Conservation (phyloP, 2,329 filamentous ascomycete species). For the Fusarium musae region DNA sequence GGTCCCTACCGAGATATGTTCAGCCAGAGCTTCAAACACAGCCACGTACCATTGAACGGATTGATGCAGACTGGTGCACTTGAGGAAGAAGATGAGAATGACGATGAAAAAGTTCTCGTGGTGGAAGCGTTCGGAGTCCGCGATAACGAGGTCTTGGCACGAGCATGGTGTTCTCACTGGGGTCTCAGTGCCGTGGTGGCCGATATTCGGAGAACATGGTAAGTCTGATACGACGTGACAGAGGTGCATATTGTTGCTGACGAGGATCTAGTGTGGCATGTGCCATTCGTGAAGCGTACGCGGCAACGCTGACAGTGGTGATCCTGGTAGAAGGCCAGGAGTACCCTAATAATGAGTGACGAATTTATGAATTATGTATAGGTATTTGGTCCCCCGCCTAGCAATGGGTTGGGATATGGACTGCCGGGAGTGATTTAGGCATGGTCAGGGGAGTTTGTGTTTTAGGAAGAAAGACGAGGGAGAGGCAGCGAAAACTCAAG, state of each 20-base stretch:
- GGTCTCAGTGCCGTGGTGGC: constrained; percentile 77
- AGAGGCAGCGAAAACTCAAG: constrained; percentile 1
- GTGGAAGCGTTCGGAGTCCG: constrained; percentile 78
- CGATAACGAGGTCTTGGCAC: constrained; percentile 80
- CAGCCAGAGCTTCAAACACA: constrained; percentile 39
- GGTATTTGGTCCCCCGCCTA: constrained; percentile 8
- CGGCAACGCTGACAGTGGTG: constrained; percentile 76
- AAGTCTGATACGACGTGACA: constrained; percentile 45
- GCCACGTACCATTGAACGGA: constrained; percentile 18
- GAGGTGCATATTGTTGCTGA: constrained; percentile 15
- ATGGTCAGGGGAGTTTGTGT: constrained; percentile 22
- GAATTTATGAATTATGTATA: constrained; percentile 43
- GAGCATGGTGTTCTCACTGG: constrained; percentile 83
- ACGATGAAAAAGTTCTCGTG: constrained; percentile 74
- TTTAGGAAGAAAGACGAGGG: constrained; percentile 2
- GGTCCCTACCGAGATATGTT: constrained; percentile 43
- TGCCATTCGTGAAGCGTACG: constrained; percentile 79
- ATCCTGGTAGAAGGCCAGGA: constrained; percentile 68
- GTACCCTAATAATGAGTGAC: constrained; percentile 56
- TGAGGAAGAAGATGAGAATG: constrained; percentile 56
- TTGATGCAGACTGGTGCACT: constrained; percentile 27
- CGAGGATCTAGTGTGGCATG: constrained; percentile 70
- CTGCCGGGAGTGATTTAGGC: constrained; percentile 12
- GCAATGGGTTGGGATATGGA: constrained; percentile 16
- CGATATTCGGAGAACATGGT: constrained; percentile 75